These are phyloP conservation scores for Eucalyptus dawsonii DNA, from an alignment of 345 rosid genomes.

Conservation along the genomic window DNA sequence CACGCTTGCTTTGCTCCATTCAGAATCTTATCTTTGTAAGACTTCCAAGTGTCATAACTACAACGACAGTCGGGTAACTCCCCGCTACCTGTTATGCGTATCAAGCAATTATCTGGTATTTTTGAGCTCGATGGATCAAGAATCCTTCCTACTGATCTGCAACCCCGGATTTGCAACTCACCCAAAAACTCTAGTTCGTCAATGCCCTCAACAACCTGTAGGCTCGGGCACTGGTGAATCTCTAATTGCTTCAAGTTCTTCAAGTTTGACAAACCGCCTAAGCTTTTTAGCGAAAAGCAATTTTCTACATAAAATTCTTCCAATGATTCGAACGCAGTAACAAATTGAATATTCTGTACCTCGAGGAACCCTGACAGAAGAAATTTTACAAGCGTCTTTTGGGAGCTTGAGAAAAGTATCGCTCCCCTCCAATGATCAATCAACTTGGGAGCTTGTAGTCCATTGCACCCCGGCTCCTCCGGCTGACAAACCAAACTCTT, in stretches of 20 bases:
- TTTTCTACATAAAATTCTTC: accelerated
- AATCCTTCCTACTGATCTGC: neutral
- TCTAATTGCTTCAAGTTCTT: accelerated
- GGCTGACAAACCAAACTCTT: no score
- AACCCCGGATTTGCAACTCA: accelerated
- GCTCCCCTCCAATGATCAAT: neutral
- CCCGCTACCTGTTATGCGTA: accelerated
- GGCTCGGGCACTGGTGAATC: accelerated
- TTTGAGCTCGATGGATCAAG: accelerated
- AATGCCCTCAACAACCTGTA: neutral
- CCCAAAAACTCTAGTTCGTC: accelerated
- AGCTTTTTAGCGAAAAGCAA: neutral
- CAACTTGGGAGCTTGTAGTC: accelerated
- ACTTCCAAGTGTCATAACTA: accelerated
- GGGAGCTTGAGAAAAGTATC: neutral
- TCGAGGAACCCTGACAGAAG: accelerated
- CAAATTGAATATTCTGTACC: neutral
- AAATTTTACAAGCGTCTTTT: accelerated
- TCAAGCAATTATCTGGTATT: no score
- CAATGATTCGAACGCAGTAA: neutral
- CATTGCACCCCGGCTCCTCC: neutral
- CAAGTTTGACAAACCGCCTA: neutral
- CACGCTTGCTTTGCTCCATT: neutral
- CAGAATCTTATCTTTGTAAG: no score
- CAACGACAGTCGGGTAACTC: neutral